Percentiles rank a stretch among this genome's conserved stretches.
phyloP scores from a whole-genome alignment of 2,329 filamentous ascomycete genomes.

The Mollisiaceae sp. region DNA sequence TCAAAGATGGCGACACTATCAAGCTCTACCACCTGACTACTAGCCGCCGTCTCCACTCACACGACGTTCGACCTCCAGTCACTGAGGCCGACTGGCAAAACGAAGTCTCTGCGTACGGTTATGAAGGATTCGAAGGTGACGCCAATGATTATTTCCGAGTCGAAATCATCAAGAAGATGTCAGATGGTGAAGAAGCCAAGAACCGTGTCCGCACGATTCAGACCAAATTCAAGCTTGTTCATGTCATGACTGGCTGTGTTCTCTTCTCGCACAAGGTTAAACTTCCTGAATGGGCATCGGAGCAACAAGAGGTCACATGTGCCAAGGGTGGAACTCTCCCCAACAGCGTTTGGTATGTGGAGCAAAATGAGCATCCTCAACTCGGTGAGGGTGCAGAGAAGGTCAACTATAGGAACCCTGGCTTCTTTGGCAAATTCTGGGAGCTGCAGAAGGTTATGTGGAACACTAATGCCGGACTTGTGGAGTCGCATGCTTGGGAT shows the following conservation, averaged over 20 bases:
- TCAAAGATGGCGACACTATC: conserved; percentile 81
- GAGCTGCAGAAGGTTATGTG: conserved; percentile 99
- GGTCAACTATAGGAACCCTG: conserved; percentile 93
- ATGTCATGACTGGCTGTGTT: conserved; percentile 95
- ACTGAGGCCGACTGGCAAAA: conserved; percentile 93
- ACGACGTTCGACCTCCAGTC: conserved; percentile 87
- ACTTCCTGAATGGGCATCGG: conserved; percentile 95
- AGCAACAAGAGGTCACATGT: conserved; percentile 99
- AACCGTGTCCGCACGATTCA: conserved; percentile 89
- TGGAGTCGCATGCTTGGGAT: conserved; percentile 98
- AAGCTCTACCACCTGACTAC: conserved; percentile 85
- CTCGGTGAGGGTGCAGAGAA: conserved; percentile 80
- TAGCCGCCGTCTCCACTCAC: conserved; percentile 90
- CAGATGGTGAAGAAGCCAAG: conserved; percentile 78
- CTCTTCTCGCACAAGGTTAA: conserved; percentile 99
- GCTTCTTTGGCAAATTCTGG: conserved; percentile 97
- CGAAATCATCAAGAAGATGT: conserved; percentile 92
- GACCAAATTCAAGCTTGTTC: conserved; percentile 93
- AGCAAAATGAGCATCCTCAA: conserved; percentile 84
- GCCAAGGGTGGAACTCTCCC: conserved; percentile 88
- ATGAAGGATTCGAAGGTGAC: conserved; percentile 94
- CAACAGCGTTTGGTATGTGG: conserved; percentile 97
- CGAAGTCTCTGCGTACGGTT: conserved; percentile 95
- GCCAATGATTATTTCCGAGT: conserved; percentile 95
- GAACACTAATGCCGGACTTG: conserved; percentile 94